Conservation (phyloP, 371 early-diverging fungal species). For the Funneliformis caledonium region DNA sequence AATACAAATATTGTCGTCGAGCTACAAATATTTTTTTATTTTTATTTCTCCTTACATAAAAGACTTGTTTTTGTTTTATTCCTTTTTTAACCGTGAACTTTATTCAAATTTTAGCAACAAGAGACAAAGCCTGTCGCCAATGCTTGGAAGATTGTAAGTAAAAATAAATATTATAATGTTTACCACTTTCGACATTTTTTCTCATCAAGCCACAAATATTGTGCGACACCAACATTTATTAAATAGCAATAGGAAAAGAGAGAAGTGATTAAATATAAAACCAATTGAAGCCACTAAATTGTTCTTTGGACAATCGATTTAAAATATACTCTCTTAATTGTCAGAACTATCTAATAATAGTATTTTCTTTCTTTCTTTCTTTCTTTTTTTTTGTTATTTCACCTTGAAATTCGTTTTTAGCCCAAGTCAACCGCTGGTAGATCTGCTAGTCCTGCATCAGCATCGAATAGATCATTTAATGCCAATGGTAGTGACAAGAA, state of each 20-base stretch:
- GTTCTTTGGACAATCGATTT: no score
- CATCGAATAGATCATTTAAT: slow-evolving; percentile 25
- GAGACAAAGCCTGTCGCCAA: slow-evolving; percentile 21
- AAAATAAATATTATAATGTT: not conserved
- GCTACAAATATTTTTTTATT: not conserved
- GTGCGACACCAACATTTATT: slow-evolving; percentile 9
- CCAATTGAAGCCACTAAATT: not conserved
- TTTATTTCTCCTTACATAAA: not conserved
- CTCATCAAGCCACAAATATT: slow-evolving; percentile 18
- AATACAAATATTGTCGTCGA: not conserved
- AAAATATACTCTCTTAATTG: not conserved
- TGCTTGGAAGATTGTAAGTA: slow-evolving; percentile 35
- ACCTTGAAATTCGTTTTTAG: not conserved
- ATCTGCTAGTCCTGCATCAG: slow-evolving; percentile 34
- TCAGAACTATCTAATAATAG: not conserved
- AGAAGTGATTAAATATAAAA: not conserved
- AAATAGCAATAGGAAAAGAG: not conserved
- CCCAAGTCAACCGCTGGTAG: slow-evolving; percentile 28
- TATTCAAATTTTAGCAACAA: not conserved
- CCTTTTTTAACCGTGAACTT: not conserved
- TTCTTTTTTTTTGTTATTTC: not conserved
- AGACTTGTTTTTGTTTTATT: not conserved
- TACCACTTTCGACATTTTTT: not conserved
- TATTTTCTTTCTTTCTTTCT: no score
- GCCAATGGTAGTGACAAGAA: slow-evolving; percentile 36